A percentile compares a stretch with the other conserved stretches of the same genome.
Conservation (phyloP, 2,329 filamentous ascomycete genomes). For the Pezicula rhizophila region DNA sequence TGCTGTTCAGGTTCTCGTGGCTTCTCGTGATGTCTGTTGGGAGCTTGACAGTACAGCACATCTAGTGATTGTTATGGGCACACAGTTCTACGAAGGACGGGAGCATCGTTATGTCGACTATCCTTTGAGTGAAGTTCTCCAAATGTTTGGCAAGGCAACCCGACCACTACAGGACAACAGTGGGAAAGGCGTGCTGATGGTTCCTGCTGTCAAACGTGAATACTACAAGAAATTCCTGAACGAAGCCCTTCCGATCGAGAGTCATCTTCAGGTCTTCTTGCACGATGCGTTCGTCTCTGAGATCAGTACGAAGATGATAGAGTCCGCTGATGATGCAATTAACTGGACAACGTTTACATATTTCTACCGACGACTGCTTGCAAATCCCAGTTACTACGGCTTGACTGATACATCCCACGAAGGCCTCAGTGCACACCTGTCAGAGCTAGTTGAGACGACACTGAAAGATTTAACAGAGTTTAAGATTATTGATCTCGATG, state of each 20-base stretch:
- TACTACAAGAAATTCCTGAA: conserved; percentile 99
- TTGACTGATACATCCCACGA: conserved; percentile 84
- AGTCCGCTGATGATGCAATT: conserved; percentile 92
- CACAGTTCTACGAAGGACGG: conserved; percentile 92
- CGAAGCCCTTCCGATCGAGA: conserved; percentile 92
- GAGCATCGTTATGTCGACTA: conserved; percentile 98
- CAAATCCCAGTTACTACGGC: conserved; percentile 95
- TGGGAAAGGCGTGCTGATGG: conserved; percentile 91
- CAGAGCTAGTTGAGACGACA: conserved; percentile 88
- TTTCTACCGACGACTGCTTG: conserved; percentile 89
- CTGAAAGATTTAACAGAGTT: conserved; percentile 85
- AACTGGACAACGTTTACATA: conserved; percentile 99
- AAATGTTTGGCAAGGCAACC: conserved; percentile 96
- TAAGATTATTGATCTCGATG: conserved; percentile 92
- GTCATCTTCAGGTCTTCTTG: conserved; percentile 82
- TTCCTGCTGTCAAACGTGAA: conserved; percentile 87
- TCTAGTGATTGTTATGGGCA: conserved; percentile 93
- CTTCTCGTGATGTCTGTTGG: conserved; percentile 90
- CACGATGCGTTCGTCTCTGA: conserved; percentile 97
- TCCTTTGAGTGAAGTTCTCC: conserved; percentile 83
- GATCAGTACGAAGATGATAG: conserved; percentile 91
- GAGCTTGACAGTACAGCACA: conserved; percentile 85
- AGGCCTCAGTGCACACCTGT: conserved; percentile 87
- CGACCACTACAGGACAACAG: conserved; percentile 72
- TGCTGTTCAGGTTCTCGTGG: conserved; percentile 65